Evolutionary conservation across 1,284 basidiomycete genomes (phyloP).

Genomic region (Pascua sp.): DNA sequence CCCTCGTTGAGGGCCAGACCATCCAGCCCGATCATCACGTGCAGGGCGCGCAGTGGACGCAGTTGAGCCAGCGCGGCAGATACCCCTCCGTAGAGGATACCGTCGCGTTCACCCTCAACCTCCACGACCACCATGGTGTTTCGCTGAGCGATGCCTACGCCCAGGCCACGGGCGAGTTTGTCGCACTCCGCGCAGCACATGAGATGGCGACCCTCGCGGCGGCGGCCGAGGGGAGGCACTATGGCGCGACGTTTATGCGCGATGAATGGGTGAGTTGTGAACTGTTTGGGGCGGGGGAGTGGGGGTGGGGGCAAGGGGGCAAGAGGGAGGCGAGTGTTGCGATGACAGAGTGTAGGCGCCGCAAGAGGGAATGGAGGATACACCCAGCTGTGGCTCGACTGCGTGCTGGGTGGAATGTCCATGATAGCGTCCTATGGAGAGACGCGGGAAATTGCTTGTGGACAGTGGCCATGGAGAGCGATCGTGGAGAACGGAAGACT

Average conservation of each 20-base stretch:
- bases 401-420: neutral
- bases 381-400: slow-evolving; percentile 4
- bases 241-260: slow-evolving; percentile 57
- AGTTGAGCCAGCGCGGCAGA: slow-evolving; percentile 70
- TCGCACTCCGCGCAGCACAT: slow-evolving; percentile 76
- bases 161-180: slow-evolving; percentile 76
- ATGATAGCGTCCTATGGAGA: too few species aligned
- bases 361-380: too few species aligned
- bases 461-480: too few species aligned
- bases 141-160: slow-evolving; percentile 78
- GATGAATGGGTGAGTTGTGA: slow-evolving; percentile 41
- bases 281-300: neutral
- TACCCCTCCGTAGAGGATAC: slow-evolving; percentile 86
- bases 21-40: slow-evolving; percentile 57
- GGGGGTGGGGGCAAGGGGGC: neutral
- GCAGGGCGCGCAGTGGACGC: slow-evolving; percentile 64
- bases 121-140: slow-evolving; percentile 64
- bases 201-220: slow-evolving; percentile 74
- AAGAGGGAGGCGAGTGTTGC: neutral
- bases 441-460: too few species aligned
- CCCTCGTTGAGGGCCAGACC: slow-evolving; percentile 63
- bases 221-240: slow-evolving; percentile 70
- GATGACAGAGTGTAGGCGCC: too few species aligned
- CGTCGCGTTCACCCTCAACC: slow-evolving; percentile 72
- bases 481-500: too few species aligned